Evolutionary conservation across 495 filamentous ascomycete species (phyloP).

Genomic region (Trichocladium antarcticum): DNA sequence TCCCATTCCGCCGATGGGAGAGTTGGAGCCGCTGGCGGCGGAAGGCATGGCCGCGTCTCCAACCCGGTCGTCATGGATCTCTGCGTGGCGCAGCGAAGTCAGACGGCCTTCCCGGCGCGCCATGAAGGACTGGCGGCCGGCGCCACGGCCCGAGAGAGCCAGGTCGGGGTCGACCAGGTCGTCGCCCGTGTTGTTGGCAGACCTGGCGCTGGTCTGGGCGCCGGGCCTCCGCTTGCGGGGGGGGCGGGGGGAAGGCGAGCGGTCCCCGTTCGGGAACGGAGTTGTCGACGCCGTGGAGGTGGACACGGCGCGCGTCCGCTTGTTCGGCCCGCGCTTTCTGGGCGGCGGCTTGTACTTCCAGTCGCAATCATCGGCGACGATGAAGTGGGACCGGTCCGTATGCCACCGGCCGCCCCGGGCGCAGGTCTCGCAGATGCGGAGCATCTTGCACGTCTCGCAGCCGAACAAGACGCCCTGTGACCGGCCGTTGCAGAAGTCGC

Average conservation of each 20-base stretch:
- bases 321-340: not conserved
- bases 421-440: conserved; percentile 16
- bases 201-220: not conserved
- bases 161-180: too few relatives aligned
- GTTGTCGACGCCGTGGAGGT: not conserved
- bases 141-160: too few relatives aligned
- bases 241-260: not conserved
- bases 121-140: too few relatives aligned
- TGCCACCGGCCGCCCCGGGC: conserved; percentile 1
- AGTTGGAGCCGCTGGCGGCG: not conserved
- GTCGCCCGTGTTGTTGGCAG: not conserved
- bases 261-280: not conserved
- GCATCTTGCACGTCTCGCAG: conserved; percentile 5
- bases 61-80: too few relatives aligned
- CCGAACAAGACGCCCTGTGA: conserved; percentile 8
- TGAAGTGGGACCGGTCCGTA: conserved; percentile 6
- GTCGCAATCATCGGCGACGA: conserved; percentile 8
- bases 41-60: not conserved
- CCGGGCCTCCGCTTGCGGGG: not conserved
- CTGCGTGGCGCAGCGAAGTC: too few relatives aligned
- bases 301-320: too few relatives aligned
- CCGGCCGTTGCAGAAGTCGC: conserved; percentile 18
- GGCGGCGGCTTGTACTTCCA: not conserved
- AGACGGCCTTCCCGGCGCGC: too few relatives aligned
- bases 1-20: not conserved